These are phyloP conservation scores for Heritiera littoralis DNA, from an alignment of 345 rosid species.

Conservation along the genomic window DNA sequence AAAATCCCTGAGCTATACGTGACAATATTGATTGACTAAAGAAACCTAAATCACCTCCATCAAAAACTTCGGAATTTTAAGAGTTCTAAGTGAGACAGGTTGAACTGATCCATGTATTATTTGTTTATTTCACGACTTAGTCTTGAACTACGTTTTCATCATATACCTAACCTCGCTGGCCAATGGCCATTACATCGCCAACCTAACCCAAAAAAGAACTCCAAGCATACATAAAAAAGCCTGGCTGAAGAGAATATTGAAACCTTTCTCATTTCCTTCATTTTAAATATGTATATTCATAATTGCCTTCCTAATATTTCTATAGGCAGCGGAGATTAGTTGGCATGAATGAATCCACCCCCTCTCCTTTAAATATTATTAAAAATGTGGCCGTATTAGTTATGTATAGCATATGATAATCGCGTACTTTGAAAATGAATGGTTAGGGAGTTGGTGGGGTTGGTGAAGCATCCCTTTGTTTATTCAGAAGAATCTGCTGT, in stretches of 20 bases:
- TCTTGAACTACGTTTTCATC: neutral
- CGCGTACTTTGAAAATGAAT: slow-evolving; percentile 1
- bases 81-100: neutral
- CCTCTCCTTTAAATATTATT: neutral
- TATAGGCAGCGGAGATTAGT: neutral
- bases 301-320: neutral
- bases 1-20: neutral
- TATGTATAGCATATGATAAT: neutral
- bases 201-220: neutral
- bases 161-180: neutral
- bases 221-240: neutral
- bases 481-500: neutral
- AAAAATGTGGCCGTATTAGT: neutral
- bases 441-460: slow-evolving; percentile 1
- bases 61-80: neutral
- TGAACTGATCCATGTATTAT: no score
- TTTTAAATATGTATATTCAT: neutral
- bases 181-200: slow-evolving; percentile 1
- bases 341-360: slow-evolving; percentile 8
- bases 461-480: neutral
- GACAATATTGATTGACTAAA: neutral
- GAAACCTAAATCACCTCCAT: neutral
- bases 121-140: neutral
- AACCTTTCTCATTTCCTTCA: neutral
- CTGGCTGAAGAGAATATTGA: neutral